phyloP scores from a whole-genome alignment of 2,329 filamentous ascomycete species.

The Lojkania enalia region DNA sequence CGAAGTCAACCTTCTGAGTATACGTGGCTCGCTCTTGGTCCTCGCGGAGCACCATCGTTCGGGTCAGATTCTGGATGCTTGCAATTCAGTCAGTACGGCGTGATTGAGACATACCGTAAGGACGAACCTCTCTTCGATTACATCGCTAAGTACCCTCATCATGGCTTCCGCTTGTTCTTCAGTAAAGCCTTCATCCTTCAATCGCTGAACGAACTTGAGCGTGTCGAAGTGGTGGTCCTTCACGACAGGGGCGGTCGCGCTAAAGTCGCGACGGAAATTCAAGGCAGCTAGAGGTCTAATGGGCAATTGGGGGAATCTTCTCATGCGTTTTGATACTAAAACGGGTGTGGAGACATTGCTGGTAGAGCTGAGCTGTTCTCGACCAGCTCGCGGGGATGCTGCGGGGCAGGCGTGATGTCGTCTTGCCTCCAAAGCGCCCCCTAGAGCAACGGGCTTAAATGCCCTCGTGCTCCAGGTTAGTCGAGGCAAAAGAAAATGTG shows the following conservation, averaged over 20 bases:
- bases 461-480: constrained; percentile 39
- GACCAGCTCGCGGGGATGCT: constrained; percentile 15
- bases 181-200: constrained; percentile 90
- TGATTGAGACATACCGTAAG: background rate
- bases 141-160: constrained; percentile 96
- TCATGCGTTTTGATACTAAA: constrained; percentile 1
- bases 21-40: constrained; percentile 80
- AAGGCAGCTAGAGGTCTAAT: constrained; percentile 6
- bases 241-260: constrained; percentile 62
- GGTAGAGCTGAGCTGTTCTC: background rate
- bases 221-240: constrained; percentile 98
- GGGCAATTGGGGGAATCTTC: constrained; percentile 11
- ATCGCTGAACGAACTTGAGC: constrained; percentile 89
- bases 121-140: constrained; percentile 85
- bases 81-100: background rate
- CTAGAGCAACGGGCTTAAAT: constrained; percentile 23
- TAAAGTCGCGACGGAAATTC: constrained; percentile 56
- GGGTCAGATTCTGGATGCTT: constrained; percentile 93
- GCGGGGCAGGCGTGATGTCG: constrained; percentile 19
- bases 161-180: constrained; percentile 96
- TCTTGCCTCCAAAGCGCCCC: constrained; percentile 17
- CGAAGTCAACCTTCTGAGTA: constrained; percentile 93
- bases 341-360: background rate
- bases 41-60: constrained; percentile 96
- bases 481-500: constrained; percentile 45